phyloP scores from a whole-genome alignment of 2,329 filamentous ascomycete genomes.

The Beauveria australis region DNA sequence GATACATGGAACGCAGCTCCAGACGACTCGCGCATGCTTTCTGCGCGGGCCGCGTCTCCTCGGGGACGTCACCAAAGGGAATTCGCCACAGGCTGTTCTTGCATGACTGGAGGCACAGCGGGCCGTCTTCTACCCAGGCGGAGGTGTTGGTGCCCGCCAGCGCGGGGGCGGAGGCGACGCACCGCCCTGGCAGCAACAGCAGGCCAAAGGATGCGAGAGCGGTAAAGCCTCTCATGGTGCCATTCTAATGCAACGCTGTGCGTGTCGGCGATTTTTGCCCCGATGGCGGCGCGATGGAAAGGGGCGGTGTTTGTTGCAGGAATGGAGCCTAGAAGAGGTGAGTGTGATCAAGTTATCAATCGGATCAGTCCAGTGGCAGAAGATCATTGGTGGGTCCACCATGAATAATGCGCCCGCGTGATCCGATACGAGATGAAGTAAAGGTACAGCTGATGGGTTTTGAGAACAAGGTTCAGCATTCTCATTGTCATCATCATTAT shows the following conservation, averaged over 20 bases:
- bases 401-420: background rate
- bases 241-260: background rate
- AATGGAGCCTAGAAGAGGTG: background rate
- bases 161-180: background rate
- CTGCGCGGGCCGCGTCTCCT: constrained; percentile 17
- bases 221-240: background rate
- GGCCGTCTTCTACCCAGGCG: background rate
- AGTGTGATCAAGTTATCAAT: background rate
- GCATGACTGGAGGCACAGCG: constrained; percentile 26
- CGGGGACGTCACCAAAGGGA: constrained; percentile 26
- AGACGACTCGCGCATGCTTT: constrained; percentile 23
- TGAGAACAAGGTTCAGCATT: background rate
- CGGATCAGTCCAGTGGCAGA: background rate
- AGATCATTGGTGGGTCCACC: background rate
- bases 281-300: background rate
- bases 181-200: background rate
- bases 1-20: constrained; percentile 25
- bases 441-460: background rate
- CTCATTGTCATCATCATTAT: too few species aligned
- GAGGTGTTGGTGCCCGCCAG: background rate
- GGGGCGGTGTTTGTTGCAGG: background rate
- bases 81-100: constrained; percentile 19
- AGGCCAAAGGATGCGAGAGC: background rate
- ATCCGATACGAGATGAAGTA: background rate
- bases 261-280: background rate